Evolutionary conservation across 2,329 filamentous ascomycete species (phyloP), one percentile per base, ranked within the genome.

Genomic region (Alternaria postmessia): DNA sequence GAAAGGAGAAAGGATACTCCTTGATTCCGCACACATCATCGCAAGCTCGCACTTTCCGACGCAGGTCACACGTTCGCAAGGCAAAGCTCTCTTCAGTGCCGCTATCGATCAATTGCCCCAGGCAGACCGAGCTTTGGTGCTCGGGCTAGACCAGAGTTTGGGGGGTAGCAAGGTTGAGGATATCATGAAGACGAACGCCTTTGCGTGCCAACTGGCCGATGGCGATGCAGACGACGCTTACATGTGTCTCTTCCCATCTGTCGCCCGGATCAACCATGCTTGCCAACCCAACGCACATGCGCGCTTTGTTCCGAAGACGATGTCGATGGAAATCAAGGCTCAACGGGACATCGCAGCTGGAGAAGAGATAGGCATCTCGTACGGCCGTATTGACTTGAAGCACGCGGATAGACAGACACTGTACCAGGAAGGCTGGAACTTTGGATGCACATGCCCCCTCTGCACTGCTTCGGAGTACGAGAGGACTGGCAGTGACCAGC

Each of bases 241-340:
- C 49, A 63, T 72, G 51, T 71, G 70, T 53, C 59, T 72, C 7
- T 72, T 70, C 43, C 67, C 70, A 3, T 57, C 57, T 12, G 66
- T 72, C 2, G 60, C 67, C 41, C 59, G 70, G 3, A 71, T 72
- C 51, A 72, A 72, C 20, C 70, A 72, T 38, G 69, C 68, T 9
- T 72, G 70, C 28, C 61, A 55, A 8, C 67, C 70, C 1, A 72
- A 71, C 24, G 64, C 70, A 18, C 64, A 70, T 57, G 67, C 67
- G 30, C 56, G 67, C 26, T 70, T 72, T 44, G 59, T 70, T 20
- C 66, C 65, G 6, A 48, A 41, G 44, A 65, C 60, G 6, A 41
- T 72, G 34, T 38, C 64, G 24, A 71, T 71, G 69, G 66, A 69
- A 38, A 59, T 73, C 49, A 67, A 65, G 51, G 65, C 70, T 7